These are phyloP conservation scores for Didymella exigua DNA, from an alignment of 2,329 filamentous ascomycete species.

Conservation along the genomic window DNA sequence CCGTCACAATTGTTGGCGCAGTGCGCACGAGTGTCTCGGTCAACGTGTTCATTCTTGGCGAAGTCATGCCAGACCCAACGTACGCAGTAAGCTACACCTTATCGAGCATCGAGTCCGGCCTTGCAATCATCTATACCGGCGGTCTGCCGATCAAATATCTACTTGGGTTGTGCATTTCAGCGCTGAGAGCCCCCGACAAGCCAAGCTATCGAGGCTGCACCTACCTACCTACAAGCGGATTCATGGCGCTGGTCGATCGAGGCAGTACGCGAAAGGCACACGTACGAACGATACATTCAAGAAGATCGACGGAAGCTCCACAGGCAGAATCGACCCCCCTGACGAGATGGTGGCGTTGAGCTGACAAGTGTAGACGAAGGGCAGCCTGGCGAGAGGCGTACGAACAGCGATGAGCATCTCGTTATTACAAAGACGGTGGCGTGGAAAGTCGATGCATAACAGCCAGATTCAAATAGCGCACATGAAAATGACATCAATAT, in stretches of 20 bases:
- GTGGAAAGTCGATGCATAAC: slow-evolving; percentile 7
- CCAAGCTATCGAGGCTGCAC: slow-evolving; percentile 7
- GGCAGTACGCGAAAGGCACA: background rate
- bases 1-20: slow-evolving; percentile 23
- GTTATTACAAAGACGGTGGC: slow-evolving; percentile 15
- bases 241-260: slow-evolving; percentile 3
- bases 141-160: slow-evolving; percentile 28
- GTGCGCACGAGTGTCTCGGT: slow-evolving; percentile 20
- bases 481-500: slow-evolving; percentile 1
- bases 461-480: slow-evolving; percentile 8
- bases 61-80: slow-evolving; percentile 10
- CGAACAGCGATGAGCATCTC: background rate
- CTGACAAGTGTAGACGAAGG: background rate
- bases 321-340: background rate
- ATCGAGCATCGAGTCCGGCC: slow-evolving; percentile 27
- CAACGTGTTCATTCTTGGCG: slow-evolving; percentile 14
- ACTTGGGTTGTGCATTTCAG: slow-evolving; percentile 23
- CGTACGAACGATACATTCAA: background rate
- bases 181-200: slow-evolving; percentile 13
- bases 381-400: background rate
- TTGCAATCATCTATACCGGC: slow-evolving; percentile 25
- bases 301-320: background rate
- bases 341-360: background rate
- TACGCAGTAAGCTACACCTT: slow-evolving; percentile 19
- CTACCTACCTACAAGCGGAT: slow-evolving; percentile 5